phyloP scores from a whole-genome alignment of 2,329 filamentous ascomycete genomes.

The Sporothrix brasiliensis region DNA sequence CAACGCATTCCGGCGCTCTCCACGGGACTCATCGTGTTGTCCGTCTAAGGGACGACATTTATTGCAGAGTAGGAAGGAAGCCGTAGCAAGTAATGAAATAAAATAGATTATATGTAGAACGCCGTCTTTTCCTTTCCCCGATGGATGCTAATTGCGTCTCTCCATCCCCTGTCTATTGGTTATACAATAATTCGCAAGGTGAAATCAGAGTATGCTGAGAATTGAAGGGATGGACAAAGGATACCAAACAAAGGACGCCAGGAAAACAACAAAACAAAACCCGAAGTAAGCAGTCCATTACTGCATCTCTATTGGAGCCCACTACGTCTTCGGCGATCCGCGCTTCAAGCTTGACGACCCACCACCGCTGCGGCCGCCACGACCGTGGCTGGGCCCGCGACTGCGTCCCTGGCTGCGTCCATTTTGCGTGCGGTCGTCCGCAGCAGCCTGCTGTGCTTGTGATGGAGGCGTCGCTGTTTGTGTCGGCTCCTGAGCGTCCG shows the following conservation, averaged over 20 bases:
- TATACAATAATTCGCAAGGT: not conserved
- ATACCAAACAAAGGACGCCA: too few species aligned
- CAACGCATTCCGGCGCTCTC: constrained; percentile 42
- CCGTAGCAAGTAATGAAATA: not conserved
- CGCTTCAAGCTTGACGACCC: constrained; percentile 11
- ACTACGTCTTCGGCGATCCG: constrained; percentile 16
- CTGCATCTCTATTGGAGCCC: not conserved
- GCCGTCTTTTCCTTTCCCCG: not conserved
- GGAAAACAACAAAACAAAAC: not conserved
- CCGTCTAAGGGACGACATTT: not conserved
- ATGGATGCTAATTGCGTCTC: not conserved
- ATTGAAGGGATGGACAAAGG: not conserved
- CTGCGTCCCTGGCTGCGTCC: not conserved
- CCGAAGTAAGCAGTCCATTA: not conserved
- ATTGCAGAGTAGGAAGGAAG: too few species aligned
- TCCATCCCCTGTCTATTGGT: not conserved
- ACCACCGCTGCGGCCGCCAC: not conserved
- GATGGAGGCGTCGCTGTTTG: not conserved
- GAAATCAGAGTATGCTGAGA: constrained; percentile 3
- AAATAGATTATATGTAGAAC: constrained; percentile 9
- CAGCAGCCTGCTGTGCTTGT: not conserved
- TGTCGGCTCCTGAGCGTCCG: not conserved
- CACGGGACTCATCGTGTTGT: constrained; percentile 43
- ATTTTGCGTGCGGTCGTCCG: not conserved
- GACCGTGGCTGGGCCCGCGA: not conserved